These are phyloP conservation scores for Ogataea populi-albae DNA, from an alignment of 805 yeast genomes.

Conservation along the genomic window DNA sequence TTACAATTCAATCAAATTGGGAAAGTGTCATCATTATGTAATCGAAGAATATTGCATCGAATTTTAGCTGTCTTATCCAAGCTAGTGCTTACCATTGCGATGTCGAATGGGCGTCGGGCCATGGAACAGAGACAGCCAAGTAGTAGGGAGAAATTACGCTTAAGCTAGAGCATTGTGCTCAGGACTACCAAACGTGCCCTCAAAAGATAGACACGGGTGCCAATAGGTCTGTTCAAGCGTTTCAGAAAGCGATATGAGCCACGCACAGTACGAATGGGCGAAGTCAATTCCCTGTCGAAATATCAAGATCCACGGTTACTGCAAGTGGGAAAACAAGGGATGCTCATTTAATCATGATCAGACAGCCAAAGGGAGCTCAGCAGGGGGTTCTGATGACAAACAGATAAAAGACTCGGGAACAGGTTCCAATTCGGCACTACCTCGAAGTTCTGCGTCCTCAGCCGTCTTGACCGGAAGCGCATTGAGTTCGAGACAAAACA, in stretches of 20 bases:
- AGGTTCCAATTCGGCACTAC: neutral
- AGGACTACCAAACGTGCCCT: too few relatives aligned
- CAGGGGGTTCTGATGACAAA: constrained; percentile 1
- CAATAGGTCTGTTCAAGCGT: too few relatives aligned
- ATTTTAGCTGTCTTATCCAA: too few relatives aligned
- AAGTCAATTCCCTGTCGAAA: constrained; percentile 80
- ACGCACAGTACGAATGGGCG: constrained; percentile 51
- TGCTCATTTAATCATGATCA: constrained; percentile 75
- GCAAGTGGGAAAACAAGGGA: constrained; percentile 85
- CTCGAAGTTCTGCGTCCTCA: neutral
- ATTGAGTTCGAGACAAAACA: too few relatives aligned
- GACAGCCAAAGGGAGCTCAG: constrained; percentile 22
- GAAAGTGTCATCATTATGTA: too few relatives aligned
- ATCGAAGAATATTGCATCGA: too few relatives aligned
- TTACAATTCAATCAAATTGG: too few relatives aligned
- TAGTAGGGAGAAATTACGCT: too few relatives aligned
- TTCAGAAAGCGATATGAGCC: constrained; percentile 3
- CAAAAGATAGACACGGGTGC: constrained; percentile 17
- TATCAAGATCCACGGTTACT: constrained; percentile 79
- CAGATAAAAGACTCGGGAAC: constrained; percentile 1
- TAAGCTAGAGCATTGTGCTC: too few relatives aligned
- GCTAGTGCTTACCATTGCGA: too few relatives aligned
- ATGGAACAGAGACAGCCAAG: too few relatives aligned
- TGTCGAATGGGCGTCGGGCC: too few relatives aligned
- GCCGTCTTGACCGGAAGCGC: neutral